Conservation (phyloP, 2,329 filamentous ascomycete species). For the Aspergillus costaricaensis region DNA sequence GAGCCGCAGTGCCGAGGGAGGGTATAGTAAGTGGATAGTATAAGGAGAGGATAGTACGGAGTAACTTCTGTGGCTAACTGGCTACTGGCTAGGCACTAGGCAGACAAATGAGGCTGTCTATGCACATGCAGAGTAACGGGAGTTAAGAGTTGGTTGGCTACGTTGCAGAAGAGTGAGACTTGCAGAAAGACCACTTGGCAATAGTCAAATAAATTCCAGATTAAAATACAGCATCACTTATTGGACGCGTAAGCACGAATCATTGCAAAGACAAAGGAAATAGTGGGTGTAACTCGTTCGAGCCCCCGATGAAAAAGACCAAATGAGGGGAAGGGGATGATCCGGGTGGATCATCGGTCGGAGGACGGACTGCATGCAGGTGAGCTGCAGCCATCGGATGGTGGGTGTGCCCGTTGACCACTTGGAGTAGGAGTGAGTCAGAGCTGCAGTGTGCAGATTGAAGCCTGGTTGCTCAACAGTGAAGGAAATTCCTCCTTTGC, state of each 20-base stretch:
- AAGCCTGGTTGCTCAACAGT: neutral
- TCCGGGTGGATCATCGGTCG: neutral
- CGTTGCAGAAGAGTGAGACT: neutral
- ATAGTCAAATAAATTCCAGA: neutral
- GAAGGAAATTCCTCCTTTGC: neutral
- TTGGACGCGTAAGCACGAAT: neutral
- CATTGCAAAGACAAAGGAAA: neutral
- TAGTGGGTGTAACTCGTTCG: neutral
- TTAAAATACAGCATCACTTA: neutral
- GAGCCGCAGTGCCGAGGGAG: no score
- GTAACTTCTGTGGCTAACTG: no score
- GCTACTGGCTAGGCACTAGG: no score
- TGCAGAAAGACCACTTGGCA: neutral
- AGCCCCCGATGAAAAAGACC: neutral
- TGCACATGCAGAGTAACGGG: no score
- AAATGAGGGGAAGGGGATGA: neutral
- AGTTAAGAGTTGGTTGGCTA: neutral
- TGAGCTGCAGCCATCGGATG: neutral
- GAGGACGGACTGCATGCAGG: neutral
- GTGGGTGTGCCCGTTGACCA: neutral
- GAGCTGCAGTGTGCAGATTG: neutral
- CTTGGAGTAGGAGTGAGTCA: neutral
- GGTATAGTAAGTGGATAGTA: no score
- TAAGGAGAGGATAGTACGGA: no score
- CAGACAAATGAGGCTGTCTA: no score